Evolutionary conservation across 2,329 filamentous ascomycete species (phyloP), one percentile per base, ranked within the genome.

Genomic region (Tolypocladium ovalisporum): DNA sequence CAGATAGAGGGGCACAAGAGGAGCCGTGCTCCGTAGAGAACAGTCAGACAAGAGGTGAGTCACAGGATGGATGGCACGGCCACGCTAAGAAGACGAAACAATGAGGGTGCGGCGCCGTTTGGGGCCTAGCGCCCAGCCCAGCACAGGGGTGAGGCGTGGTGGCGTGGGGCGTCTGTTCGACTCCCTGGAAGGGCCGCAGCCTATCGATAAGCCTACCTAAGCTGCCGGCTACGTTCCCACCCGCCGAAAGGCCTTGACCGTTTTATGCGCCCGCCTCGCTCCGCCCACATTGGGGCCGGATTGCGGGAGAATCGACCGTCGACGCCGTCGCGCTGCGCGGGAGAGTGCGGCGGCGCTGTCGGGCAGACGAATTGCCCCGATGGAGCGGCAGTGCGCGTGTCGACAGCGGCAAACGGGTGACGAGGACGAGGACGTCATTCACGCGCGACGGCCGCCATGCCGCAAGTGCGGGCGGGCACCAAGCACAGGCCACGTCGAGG

Each of bases 41-140:
- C 56, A n/a, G 49, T 54, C 27, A 36, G 37, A 57, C 36, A 53
- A 47, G 39, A 47, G 32, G 54, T 58, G 58, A 60, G 58, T 60
- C 59, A 60, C 57, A 59, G 53, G 59, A 6, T 39, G 36, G 36
- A 55, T 53, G 40, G 47, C 37, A 47, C 52, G 51, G 44, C 57
- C 55, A 57, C n/a, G n/a, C 49, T 55, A 40, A 37, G 32, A 55
- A 49, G 53, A 40, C 58, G 53, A 59, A 55, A 54, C 58, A 54
- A 42, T 12, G 22, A 19, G 29, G 49, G 57, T 51, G 51, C 39
- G 39, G 36, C 56, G 53, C 56, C 55, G 44, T 39, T 55, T 55
- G 52, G 19, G 55, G 55, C n/a, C 32, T 59, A 59, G 58, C 53
- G 24, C n/a, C n/a, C 4, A 2, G 54, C 52, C 19, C 24, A 37